Evolutionary conservation across 495 filamentous ascomycete genomes (phyloP).

Genomic region (Aspergillus homomorphus): DNA sequence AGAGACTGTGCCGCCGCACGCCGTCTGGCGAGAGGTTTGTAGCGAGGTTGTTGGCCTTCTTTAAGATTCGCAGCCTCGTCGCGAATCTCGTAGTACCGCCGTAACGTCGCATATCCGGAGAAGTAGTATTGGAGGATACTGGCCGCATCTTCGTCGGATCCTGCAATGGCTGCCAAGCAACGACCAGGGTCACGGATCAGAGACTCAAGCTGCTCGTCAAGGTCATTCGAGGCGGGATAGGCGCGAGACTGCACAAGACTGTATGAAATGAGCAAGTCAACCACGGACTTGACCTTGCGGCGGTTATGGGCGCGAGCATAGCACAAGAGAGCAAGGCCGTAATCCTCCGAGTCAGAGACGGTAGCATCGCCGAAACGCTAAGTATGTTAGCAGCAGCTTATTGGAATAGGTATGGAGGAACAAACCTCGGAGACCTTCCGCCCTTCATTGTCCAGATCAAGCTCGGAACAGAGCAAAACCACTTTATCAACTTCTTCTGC

Average conservation of each 20-base stretch:
- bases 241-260: conserved; percentile 79
- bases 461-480: conserved; percentile 63
- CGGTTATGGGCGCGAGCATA: conserved; percentile 75
- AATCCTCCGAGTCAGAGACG: conserved; percentile 61
- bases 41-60: conserved; percentile 39
- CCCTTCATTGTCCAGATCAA: conserved; percentile 69
- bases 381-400: neutral
- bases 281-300: conserved; percentile 72
- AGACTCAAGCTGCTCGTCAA: conserved; percentile 64
- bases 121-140: conserved; percentile 74
- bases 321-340: conserved; percentile 79
- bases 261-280: conserved; percentile 81
- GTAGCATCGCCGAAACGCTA: conserved; percentile 77
- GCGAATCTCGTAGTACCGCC: conserved; percentile 82
- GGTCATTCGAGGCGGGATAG: conserved; percentile 62
- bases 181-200: conserved; percentile 65
- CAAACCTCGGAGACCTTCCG: conserved; percentile 73
- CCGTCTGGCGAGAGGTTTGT: conserved; percentile 53
- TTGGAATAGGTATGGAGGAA: conserved; percentile 9
- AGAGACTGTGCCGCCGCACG: conserved; percentile 68
- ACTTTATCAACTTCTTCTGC: conserved; percentile 69
- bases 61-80: conserved; percentile 55
- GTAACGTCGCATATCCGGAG: conserved; percentile 85
- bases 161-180: conserved; percentile 61
- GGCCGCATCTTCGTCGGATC: conserved; percentile 71